These are phyloP conservation scores for Panicum hallii DNA, from an alignment of 202 grass and related monocot genomes.

Conservation along the genomic window DNA sequence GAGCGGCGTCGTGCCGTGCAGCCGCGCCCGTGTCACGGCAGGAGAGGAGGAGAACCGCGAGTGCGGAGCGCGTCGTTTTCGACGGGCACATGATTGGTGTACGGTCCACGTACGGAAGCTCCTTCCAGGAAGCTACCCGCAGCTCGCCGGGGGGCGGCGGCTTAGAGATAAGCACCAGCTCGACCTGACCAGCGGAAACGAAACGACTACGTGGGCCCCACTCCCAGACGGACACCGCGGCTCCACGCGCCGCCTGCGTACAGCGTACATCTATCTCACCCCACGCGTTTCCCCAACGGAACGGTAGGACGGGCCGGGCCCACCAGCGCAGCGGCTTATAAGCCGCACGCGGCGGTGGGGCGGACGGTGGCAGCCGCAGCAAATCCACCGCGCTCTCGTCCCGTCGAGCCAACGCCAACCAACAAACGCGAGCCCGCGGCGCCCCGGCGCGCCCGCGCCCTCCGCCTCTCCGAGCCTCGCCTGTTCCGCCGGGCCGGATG, in stretches of 20 bases:
- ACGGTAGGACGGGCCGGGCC: not conserved
- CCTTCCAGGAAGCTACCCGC: not conserved
- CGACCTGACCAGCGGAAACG: too few species aligned
- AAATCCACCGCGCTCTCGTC: not conserved
- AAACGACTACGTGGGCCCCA: too few species aligned
- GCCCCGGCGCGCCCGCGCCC: conserved; percentile 18
- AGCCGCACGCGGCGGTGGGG: not conserved
- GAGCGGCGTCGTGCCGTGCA: too few species aligned
- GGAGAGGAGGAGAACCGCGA: not conserved
- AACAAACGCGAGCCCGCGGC: not conserved
- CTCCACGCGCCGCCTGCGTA: not conserved
- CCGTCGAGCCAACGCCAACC: not conserved
- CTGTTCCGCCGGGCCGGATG: not conserved
- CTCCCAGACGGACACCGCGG: too few species aligned
- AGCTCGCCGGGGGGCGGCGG: too few species aligned
- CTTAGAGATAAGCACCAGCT: too few species aligned
- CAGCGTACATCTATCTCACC: conserved; percentile 15
- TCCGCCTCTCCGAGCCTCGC: not conserved
- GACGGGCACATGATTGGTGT: not conserved
- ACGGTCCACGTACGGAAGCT: conserved; percentile 4
- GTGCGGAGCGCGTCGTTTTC: not conserved
- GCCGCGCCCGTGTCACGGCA: too few species aligned
- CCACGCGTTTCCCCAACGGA: conserved; percentile 46
- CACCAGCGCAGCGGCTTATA: conserved; percentile 16
- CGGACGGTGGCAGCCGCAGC: not conserved